These are phyloP conservation scores for Catenaria anguillulae DNA, from an alignment of 371 early-diverging fungal species.

Conservation along the genomic window DNA sequence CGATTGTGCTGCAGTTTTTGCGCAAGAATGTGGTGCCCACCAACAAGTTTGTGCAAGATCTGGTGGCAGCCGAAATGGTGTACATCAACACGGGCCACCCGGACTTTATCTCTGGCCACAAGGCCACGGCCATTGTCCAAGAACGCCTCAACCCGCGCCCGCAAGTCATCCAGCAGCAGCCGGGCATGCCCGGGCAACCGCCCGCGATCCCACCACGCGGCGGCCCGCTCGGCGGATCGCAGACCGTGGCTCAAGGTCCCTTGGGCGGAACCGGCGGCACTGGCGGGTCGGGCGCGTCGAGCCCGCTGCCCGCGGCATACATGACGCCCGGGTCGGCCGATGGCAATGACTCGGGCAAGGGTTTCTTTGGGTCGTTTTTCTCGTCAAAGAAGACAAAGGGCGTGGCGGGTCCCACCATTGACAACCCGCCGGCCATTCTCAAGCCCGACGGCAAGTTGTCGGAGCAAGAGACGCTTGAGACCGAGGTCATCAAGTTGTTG, in stretches of 20 bases:
- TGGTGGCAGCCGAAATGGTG: constrained; percentile 81
- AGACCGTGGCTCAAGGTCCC: too few relatives aligned
- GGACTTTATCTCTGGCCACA: constrained; percentile 92
- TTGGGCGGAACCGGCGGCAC: constrained; percentile 3
- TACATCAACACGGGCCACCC: constrained; percentile 99
- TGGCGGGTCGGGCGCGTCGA: constrained; percentile 13
- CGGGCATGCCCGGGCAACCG: not conserved
- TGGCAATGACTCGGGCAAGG: constrained; percentile 14
- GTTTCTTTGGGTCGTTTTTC: constrained; percentile 96
- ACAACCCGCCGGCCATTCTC: constrained; percentile 68
- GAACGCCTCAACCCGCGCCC: constrained; percentile 55
- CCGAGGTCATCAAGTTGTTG: constrained; percentile 93
- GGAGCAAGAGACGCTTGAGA: constrained; percentile 92
- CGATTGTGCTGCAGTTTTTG: constrained; percentile 78
- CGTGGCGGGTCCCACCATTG: not conserved
- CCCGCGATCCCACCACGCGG: not conserved
- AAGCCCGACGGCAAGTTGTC: constrained; percentile 88
- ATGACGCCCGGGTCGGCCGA: not conserved
- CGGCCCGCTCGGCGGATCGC: constrained; percentile 6
- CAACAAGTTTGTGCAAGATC: constrained; percentile 81
- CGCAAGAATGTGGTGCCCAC: constrained; percentile 77
- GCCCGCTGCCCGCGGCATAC: not conserved
- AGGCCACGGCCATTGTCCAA: constrained; percentile 81
- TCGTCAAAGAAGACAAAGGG: constrained; percentile 32
- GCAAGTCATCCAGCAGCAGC: constrained; percentile 26